Evolutionary conservation across 345 rosid species (phyloP).

Genomic region (Brassica cretica): DNA sequence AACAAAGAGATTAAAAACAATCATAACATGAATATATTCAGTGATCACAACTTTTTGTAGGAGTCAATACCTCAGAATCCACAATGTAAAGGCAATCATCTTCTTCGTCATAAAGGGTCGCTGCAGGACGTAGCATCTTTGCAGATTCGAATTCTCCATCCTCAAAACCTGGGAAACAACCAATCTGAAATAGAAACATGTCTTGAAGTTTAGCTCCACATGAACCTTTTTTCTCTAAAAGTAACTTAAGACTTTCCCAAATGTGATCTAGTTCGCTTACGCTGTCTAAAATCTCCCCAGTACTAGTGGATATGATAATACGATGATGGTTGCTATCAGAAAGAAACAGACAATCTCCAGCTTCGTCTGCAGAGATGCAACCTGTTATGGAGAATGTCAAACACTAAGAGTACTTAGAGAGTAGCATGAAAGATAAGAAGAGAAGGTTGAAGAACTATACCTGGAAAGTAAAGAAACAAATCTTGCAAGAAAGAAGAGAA

Average conservation of each 20-base stretch:
- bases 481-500: constrained; percentile 51
- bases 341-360: constrained; percentile 62
- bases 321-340: constrained; percentile 98
- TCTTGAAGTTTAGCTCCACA: constrained; percentile 26
- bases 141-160: constrained; percentile 92
- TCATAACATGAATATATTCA: neutral
- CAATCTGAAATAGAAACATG: constrained; percentile 72
- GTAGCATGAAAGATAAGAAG: neutral
- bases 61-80: constrained; percentile 80
- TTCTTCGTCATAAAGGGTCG: constrained; percentile 59
- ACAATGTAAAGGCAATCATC: constrained; percentile 85
- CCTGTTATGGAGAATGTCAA: constrained; percentile 45
- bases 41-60: constrained; percentile 14
- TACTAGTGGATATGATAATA: constrained; percentile 53
- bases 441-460: constrained; percentile 41
- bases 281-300: constrained; percentile 74
- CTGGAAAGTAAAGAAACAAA: constrained; percentile 71
- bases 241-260: neutral
- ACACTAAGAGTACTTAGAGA: constrained; percentile 14
- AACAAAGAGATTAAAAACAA: constrained; percentile 1
- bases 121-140: constrained; percentile 80
- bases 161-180: constrained; percentile 94
- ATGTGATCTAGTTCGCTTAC: constrained; percentile 50
- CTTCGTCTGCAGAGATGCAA: constrained; percentile 75
- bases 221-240: neutral